Evolutionary conservation across 1,139 yeast genomes (phyloP), one percentile per base, ranked within the genome.

Genomic region (Meyerozyma athensensis): DNA sequence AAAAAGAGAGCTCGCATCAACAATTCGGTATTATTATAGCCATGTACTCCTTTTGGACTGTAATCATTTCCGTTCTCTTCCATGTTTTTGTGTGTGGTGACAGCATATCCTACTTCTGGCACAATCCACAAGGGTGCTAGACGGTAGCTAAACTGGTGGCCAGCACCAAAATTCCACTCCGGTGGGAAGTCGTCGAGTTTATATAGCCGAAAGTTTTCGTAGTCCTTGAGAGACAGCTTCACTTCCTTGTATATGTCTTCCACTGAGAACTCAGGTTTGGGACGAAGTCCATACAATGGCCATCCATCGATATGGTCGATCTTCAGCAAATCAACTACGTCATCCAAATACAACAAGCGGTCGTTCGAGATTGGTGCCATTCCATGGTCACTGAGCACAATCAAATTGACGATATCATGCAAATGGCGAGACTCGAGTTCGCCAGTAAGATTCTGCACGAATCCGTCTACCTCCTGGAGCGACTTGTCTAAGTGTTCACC

Each of bases 341-440:
- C 92, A 53, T 86, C 95, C 39, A 86, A 58, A 47, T 76, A 79
- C 2, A 86, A 62, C 7, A 84, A 54, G 39, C 96, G 63, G 13
- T 73, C 69, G 43, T 79, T 75, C 0, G 87, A 74, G 1, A 95
- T 84, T 2, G 95, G 94, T 0, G 95, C 84, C 96, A 89, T 87
- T 5, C 97, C 97, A 55, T 89, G 96, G 54, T 89, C 96, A 37
- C 96, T 86, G 1, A 89, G 84, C 35, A 90, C 64, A 1, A 90
- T 63, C 18, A 90, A 62, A 55, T 90, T 90, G 9, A 83, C 86
- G 34, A 86, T 70, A 26, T 77, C 69, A 1, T 72, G 61, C 43
- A 87, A 62, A 44, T 83, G 78, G 39, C 96, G 68, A 14, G 54
- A 48, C 1, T 55, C 47, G 16, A 90, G 50, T 12, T 76, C 82